Percentiles rank a stretch among this genome's conserved stretches.
Evolutionary conservation across 192 early-diverging fungal species (phyloP).

Genomic region (Hyaloraphidium curvatum): DNA sequence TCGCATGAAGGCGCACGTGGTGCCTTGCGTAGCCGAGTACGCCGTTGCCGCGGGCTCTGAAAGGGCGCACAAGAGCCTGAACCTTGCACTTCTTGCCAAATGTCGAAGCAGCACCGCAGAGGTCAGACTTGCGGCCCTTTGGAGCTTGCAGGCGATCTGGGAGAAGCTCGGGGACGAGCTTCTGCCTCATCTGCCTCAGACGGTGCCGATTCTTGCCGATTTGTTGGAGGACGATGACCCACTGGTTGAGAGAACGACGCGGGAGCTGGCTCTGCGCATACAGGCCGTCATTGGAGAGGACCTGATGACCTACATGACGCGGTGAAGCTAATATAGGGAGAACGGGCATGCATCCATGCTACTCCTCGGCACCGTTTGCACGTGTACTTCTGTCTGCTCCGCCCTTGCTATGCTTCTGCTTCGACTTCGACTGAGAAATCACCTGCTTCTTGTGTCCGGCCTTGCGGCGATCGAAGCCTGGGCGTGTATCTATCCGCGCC

Average conservation of each 20-base stretch:
- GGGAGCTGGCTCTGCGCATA: constrained; percentile 66
- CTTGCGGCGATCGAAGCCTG: too few relatives aligned
- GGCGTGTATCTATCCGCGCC: too few relatives aligned
- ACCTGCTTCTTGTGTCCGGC: too few relatives aligned
- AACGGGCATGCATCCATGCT: too few relatives aligned
- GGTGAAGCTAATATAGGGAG: neutral
- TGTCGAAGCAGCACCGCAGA: constrained; percentile 26
- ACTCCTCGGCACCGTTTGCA: neutral
- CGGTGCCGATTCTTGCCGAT: constrained; percentile 84
- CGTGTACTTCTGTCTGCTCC: neutral
- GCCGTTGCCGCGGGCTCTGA: constrained; percentile 60
- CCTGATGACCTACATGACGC: constrained; percentile 13
- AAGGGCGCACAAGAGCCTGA: constrained; percentile 69
- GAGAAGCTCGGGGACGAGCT: constrained; percentile 80
- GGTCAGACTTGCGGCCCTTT: constrained; percentile 44
- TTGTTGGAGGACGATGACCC: constrained; percentile 83
- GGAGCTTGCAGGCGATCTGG: constrained; percentile 63
- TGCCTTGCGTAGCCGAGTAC: constrained; percentile 63
- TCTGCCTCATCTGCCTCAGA: constrained; percentile 77
- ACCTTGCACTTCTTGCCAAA: constrained; percentile 59
- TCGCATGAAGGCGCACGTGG: constrained; percentile 37
- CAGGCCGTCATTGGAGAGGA: constrained; percentile 81
- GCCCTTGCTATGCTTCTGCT: neutral
- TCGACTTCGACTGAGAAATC: neutral
- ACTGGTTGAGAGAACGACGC: constrained; percentile 59